A percentile compares a stretch with the other conserved stretches of the same genome.
These are phyloP conservation scores for Arxiozyma slooffiae DNA, from an alignment of 1,139 yeast genomes.

Conservation along the genomic window DNA sequence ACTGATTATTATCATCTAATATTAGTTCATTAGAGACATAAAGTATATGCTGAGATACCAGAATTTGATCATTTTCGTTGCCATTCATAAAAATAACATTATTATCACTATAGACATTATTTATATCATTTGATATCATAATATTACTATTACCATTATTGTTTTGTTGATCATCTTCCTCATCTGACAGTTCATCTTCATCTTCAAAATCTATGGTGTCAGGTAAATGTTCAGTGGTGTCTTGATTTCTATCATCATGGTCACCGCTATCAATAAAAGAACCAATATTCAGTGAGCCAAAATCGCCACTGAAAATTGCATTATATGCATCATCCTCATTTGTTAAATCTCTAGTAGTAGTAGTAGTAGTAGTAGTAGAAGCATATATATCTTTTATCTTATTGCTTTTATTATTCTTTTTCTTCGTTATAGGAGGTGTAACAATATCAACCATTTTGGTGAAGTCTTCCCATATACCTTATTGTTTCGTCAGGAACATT, in stretches of 20 bases:
- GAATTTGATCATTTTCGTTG: neutral
- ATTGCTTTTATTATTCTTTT: neutral
- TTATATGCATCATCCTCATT: constrained; percentile 34
- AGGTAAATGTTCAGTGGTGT: constrained; percentile 57
- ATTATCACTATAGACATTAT: neutral
- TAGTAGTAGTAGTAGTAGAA: neutral
- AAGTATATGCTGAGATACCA: constrained; percentile 3
- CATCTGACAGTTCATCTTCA: constrained; percentile 91
- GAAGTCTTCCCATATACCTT: neutral
- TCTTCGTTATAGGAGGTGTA: neutral
- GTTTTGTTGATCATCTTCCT: constrained; percentile 33
- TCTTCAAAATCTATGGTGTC: constrained; percentile 95
- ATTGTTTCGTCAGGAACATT: too few species aligned
- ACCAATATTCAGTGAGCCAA: constrained; percentile 32
- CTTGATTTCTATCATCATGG: constrained; percentile 16
- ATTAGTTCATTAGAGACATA: neutral
- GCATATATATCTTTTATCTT: too few species aligned
- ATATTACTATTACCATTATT: neutral
- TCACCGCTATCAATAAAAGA: constrained; percentile 20
- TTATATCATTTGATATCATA: too few species aligned
- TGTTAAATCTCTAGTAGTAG: constrained; percentile 17
- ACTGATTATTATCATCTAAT: constrained; percentile 7
- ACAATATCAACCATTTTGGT: neutral
- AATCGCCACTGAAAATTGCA: constrained; percentile 32
- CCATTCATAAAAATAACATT: neutral